These are phyloP conservation scores for Cupressus sempervirens DNA, from an alignment of 75 land plant species.

Conservation along the genomic window DNA sequence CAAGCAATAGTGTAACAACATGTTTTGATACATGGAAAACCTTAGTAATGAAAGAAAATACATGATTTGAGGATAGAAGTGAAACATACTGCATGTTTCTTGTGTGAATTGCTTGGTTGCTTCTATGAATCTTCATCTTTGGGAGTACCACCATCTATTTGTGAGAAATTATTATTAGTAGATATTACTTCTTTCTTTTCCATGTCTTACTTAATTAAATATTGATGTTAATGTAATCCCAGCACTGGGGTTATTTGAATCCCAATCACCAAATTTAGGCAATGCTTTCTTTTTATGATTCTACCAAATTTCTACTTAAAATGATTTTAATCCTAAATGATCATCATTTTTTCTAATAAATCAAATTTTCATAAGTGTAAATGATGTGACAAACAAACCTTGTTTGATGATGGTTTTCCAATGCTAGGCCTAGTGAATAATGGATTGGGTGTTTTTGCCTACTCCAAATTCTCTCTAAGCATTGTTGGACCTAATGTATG, in stretches of 20 bases:
- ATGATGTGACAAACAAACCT: neutral
- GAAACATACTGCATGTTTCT: constrained; percentile 1
- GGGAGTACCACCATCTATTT: constrained; percentile 10
- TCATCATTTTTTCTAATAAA: neutral
- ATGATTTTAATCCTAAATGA: neutral
- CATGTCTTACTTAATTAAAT: constrained; percentile 28
- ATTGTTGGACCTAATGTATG: too few species aligned
- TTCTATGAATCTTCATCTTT: constrained; percentile 6
- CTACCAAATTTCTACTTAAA: constrained; percentile 13
- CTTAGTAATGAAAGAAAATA: neutral
- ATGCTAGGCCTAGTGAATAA: neutral
- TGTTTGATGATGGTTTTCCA: neutral
- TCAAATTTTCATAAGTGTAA: neutral
- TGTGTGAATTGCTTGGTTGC: constrained; percentile 3
- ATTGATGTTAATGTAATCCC: constrained; percentile 41
- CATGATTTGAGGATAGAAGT: neutral
- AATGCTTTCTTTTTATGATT: constrained; percentile 22
- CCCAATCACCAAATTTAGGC: constrained; percentile 45
- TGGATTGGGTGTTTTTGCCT: neutral
- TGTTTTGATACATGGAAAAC: neutral
- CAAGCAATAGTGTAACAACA: neutral
- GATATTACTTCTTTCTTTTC: constrained; percentile 28
- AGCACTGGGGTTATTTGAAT: constrained; percentile 28
- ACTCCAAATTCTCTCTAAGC: neutral
- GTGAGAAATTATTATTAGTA: constrained; percentile 13